A percentile compares a stretch with the other conserved stretches of the same genome.
Evolutionary conservation across 305 asterid species (phyloP).

Genomic region (Petunia hybrid): DNA sequence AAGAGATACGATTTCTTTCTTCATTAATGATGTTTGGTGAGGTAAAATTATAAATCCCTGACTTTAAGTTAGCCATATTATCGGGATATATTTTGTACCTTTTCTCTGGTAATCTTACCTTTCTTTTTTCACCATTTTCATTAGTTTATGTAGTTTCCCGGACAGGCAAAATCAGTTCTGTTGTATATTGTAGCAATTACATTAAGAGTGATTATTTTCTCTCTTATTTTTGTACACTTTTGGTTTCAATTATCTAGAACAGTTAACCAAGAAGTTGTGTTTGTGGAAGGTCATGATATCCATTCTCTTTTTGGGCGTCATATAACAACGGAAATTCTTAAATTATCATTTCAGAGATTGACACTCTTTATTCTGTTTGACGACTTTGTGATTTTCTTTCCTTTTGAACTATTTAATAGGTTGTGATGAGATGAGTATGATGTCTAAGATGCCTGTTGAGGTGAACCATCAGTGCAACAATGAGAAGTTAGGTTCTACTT

Average conservation of each 20-base stretch:
- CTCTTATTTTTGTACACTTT: slow-evolving; percentile 3
- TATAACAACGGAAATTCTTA: background rate
- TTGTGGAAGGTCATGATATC: background rate
- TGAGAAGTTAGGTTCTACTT: slow-evolving; percentile 32
- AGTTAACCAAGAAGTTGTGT: background rate
- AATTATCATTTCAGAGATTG: slow-evolving; percentile 21
- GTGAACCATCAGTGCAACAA: slow-evolving; percentile 29
- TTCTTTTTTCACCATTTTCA: background rate
- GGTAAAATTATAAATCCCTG: background rate
- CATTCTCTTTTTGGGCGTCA: slow-evolving; percentile 2
- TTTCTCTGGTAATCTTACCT: background rate
- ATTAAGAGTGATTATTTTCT: background rate
- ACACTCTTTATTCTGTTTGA: slow-evolving; percentile 24
- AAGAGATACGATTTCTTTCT: background rate
- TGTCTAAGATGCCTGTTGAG: slow-evolving; percentile 30
- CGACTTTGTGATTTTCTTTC: slow-evolving; percentile 21
- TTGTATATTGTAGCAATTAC: background rate
- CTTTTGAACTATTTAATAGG: slow-evolving; percentile 25
- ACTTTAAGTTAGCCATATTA: background rate
- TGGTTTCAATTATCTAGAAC: slow-evolving; percentile 11
- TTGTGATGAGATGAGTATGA: slow-evolving; percentile 9
- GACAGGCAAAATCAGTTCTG: background rate
- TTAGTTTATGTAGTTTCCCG: slow-evolving; percentile 2
- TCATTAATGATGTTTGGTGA: background rate
- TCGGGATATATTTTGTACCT: background rate